Evolutionary conservation across 805 yeast genomes (phyloP).

Genomic region (Deakozyma indianensis): DNA sequence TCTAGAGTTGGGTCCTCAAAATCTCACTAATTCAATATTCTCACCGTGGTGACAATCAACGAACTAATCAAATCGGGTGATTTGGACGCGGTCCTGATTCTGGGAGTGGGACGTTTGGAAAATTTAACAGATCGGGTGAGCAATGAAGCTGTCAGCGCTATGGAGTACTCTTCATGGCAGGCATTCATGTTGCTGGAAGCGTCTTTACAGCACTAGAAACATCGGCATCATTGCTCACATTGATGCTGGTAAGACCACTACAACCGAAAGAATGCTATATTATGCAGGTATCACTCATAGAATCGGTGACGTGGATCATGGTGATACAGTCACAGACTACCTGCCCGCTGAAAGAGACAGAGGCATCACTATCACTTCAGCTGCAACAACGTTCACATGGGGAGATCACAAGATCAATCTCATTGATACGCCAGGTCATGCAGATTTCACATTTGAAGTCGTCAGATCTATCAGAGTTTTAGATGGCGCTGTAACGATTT

Average conservation of each 20-base stretch:
- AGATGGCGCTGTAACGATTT: conserved; percentile 85
- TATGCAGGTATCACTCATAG: conserved; percentile 67
- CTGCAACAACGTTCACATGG: conserved; percentile 91
- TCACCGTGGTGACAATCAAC: too few relatives aligned
- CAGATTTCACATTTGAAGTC: conserved; percentile 93
- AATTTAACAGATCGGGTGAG: too few relatives aligned
- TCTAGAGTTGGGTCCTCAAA: too few relatives aligned
- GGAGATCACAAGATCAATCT: conserved; percentile 59
- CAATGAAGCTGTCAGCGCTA: too few relatives aligned
- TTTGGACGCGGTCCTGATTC: too few relatives aligned
- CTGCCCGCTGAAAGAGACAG: conserved; percentile 79
- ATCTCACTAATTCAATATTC: too few relatives aligned
- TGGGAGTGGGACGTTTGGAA: too few relatives aligned
- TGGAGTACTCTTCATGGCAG: too few relatives aligned
- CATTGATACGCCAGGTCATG: conserved; percentile 97
- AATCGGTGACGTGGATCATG: conserved; percentile 88
- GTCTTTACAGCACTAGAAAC: conserved; percentile 44
- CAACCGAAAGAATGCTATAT: conserved; percentile 90
- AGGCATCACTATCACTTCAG: conserved; percentile 93
- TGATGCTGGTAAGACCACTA: conserved; percentile 97
- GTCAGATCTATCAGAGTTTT: conserved; percentile 75
- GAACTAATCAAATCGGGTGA: too few relatives aligned
- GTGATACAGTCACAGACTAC: conserved; percentile 91
- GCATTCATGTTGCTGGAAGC: too few relatives aligned
- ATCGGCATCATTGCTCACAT: conserved; percentile 98